Conservation (phyloP, 768 basidiomycete species). For the Tylopilus sp. region DNA sequence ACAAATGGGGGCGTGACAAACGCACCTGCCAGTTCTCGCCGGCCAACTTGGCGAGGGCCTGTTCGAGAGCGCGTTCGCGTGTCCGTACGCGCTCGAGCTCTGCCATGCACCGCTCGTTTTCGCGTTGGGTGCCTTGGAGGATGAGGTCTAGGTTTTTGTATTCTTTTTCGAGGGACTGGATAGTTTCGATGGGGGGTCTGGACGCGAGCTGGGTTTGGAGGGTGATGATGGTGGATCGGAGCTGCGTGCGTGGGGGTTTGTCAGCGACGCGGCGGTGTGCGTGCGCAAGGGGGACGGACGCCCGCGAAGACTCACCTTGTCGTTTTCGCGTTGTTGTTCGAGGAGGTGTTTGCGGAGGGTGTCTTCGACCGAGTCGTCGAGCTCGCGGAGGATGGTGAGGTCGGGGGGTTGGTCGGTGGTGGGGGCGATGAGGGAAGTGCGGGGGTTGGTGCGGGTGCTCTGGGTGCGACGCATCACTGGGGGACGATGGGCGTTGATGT, state of each 20-base stretch:
- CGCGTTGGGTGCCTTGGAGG: conserved; percentile 75
- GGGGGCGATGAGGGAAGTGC: conserved; percentile 44
- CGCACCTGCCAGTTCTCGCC: conserved; percentile 83
- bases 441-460: conserved; percentile 52
- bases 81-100: conserved; percentile 68
- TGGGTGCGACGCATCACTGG: conserved; percentile 55
- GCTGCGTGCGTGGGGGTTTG: conserved; percentile 38
- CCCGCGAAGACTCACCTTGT: conserved; percentile 43
- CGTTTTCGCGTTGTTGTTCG: conserved; percentile 68
- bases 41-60: conserved; percentile 62
- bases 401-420: conserved; percentile 41
- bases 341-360: conserved; percentile 58
- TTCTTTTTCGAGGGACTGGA: conserved; percentile 68
- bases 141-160: conserved; percentile 73
- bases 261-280: too few relatives aligned
- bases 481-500: not conserved
- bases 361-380: conserved; percentile 53
- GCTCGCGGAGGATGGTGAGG: conserved; percentile 56
- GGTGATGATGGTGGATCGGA: conserved; percentile 57
- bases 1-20: not conserved
- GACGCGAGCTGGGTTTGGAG: conserved; percentile 64
- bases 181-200: conserved; percentile 63
- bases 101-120: conserved; percentile 83
- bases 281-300: not conserved
- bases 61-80: conserved; percentile 76